Conservation (phyloP, 495 filamentous ascomycete genomes). For the Letharia columbiana region DNA sequence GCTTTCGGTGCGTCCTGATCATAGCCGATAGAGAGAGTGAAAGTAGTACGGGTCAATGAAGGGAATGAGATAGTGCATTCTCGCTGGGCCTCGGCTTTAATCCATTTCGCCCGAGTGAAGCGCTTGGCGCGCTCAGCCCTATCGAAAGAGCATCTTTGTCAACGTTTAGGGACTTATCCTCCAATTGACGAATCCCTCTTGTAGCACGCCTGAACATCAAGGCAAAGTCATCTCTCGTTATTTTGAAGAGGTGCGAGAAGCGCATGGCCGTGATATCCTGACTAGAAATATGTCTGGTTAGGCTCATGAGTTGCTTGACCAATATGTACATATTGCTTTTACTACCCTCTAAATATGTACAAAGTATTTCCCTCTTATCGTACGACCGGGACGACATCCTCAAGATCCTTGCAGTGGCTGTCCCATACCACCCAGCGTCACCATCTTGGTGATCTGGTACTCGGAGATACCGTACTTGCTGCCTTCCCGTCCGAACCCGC, state of each 20-base stretch:
- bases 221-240: neutral
- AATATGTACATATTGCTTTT: neutral
- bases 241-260: neutral
- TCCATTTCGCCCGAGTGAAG: neutral
- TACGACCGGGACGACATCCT: neutral
- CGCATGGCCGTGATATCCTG: neutral
- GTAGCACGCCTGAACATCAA: neutral
- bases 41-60: neutral
- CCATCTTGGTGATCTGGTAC: conserved; percentile 79
- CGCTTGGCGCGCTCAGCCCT: neutral
- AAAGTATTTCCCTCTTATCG: neutral
- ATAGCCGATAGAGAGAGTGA: neutral
- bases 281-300: neutral
- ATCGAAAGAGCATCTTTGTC: too few relatives aligned
- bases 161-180: too few relatives aligned
- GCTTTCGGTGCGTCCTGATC: neutral
- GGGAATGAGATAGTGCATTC: neutral
- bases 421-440: conserved; percentile 73
- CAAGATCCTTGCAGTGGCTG: conserved; percentile 34
- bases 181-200: neutral
- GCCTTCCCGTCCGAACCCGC: conserved; percentile 87
- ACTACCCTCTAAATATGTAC: neutral
- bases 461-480: conserved; percentile 87
- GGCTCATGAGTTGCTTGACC: neutral
- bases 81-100: neutral